Conservation (phyloP, 2,329 filamentous ascomycete species). For the Sphaerulina vaccinii region DNA sequence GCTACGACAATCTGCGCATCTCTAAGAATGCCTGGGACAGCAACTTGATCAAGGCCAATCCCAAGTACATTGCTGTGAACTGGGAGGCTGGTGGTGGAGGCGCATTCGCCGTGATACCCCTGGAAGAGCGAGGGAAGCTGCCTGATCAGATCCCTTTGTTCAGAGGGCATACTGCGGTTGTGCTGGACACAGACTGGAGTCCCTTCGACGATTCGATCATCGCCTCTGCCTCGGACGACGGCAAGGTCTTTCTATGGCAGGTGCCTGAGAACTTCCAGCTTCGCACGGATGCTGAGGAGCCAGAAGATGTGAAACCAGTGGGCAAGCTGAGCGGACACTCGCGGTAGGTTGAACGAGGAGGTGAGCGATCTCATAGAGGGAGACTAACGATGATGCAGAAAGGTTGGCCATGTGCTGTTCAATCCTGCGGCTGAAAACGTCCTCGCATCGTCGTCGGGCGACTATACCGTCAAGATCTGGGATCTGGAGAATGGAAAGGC, state of each 20-base stretch:
- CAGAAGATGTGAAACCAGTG: conserved; percentile 75
- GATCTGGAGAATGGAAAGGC: conserved; percentile 78
- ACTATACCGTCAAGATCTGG: conserved; percentile 95
- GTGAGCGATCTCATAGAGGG: not conserved
- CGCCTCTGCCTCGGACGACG: conserved; percentile 92
- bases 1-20: conserved; percentile 96
- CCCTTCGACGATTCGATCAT: conserved; percentile 94
- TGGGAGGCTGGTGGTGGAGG: conserved; percentile 96
- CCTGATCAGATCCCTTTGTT: conserved; percentile 94
- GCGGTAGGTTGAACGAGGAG: conserved; percentile 55
- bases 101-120: conserved; percentile 91
- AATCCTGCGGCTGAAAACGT: conserved; percentile 95
- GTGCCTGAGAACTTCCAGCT: conserved; percentile 86
- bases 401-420: conserved; percentile 96
- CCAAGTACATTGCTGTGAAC: conserved; percentile 94
- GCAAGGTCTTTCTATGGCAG: conserved; percentile 94
- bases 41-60: conserved; percentile 96
- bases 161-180: conserved; percentile 90
- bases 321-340: conserved; percentile 83
- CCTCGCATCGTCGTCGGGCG: conserved; percentile 89
- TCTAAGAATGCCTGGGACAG: conserved; percentile 99
- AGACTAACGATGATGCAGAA: conserved; percentile 56
- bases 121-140: conserved; percentile 83
- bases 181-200: conserved; percentile 98
- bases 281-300: conserved; percentile 78